A percentile compares a stretch with the other conserved stretches of the same genome.
These are phyloP conservation scores for Thermothelomyces thermophilus DNA, from an alignment of 2,329 filamentous ascomycete genomes.

Conservation along the genomic window DNA sequence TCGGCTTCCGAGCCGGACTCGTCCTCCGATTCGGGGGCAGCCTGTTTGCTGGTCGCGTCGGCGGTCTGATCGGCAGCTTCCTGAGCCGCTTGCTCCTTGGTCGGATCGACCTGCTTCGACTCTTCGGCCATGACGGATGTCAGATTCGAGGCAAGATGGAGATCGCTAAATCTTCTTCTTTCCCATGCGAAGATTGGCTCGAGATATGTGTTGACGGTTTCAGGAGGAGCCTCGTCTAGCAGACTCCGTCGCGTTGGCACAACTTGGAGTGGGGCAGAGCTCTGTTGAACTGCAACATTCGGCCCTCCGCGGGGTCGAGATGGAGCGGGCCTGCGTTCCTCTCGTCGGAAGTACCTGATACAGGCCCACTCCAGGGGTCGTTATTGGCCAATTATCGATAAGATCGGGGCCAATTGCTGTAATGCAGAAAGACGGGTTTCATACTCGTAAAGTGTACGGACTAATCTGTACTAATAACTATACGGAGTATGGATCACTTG, in stretches of 20 bases:
- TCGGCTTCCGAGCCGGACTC: conserved; percentile 39
- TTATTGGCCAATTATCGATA: too few species aligned
- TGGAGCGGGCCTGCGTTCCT: neutral
- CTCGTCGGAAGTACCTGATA: too few species aligned
- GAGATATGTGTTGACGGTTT: neutral
- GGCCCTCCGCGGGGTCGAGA: neutral
- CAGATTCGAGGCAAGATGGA: neutral
- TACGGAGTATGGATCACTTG: too few species aligned
- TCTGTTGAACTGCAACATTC: neutral
- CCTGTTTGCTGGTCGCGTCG: conserved; percentile 31
- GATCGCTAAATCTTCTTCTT: neutral
- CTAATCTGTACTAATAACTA: too few species aligned
- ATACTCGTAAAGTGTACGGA: too few species aligned
- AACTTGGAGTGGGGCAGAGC: neutral
- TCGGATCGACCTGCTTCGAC: conserved; percentile 54
- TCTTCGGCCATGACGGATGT: conserved; percentile 43
- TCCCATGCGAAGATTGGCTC: neutral
- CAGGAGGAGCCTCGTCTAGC: neutral
- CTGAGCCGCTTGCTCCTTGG: conserved; percentile 37
- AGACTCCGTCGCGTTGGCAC: neutral
- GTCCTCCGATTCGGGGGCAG: conserved; percentile 41
- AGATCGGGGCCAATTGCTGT: too few species aligned
- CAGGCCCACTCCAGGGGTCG: too few species aligned
- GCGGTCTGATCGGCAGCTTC: conserved; percentile 33
- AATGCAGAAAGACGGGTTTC: too few species aligned